phyloP scores from a whole-genome alignment of 331 rosid species.

The Saraca asoca region DNA sequence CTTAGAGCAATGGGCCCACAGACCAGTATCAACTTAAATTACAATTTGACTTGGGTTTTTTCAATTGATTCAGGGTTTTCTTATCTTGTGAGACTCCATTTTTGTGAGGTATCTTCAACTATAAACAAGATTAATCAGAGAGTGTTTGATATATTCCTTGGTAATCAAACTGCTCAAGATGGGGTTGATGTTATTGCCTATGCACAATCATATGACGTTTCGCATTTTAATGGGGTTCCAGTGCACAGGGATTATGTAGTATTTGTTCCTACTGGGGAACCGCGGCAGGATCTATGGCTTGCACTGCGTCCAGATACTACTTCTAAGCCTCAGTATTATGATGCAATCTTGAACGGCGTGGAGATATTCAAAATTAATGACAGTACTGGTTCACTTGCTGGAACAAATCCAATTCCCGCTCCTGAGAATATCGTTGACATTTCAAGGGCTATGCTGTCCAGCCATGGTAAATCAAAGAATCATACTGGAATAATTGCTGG shows the following conservation, averaged over 20 bases:
- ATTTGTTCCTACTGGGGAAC: slow-evolving; percentile 55
- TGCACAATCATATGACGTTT: slow-evolving; percentile 8
- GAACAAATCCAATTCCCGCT: slow-evolving; percentile 71
- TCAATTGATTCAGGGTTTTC: slow-evolving; percentile 71
- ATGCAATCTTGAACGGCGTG: slow-evolving; percentile 76
- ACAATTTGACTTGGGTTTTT: slow-evolving; percentile 85
- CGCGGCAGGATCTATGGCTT: slow-evolving; percentile 78
- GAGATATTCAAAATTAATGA: slow-evolving; percentile 84
- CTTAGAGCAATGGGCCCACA: slow-evolving; percentile 92
- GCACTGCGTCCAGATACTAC: slow-evolving; percentile 56
- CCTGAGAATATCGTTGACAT: slow-evolving; percentile 51
- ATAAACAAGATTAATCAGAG: slow-evolving; percentile 54
- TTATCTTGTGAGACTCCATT: slow-evolving; percentile 91
- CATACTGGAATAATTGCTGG: slow-evolving; percentile 69
- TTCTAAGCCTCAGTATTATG: slow-evolving; percentile 33
- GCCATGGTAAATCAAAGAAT: slow-evolving; percentile 55
- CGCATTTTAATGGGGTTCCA: slow-evolving; percentile 54
- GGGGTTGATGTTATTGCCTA: slow-evolving; percentile 63
- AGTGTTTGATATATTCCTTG: slow-evolving; percentile 66
- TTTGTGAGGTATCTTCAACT: slow-evolving; percentile 58
- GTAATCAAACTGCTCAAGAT: slow-evolving; percentile 61
- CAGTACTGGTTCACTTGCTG: slow-evolving; percentile 64
- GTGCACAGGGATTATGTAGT: slow-evolving; percentile 64
- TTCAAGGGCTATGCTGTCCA: slow-evolving; percentile 44
- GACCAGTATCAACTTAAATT: slow-evolving; percentile 43